A percentile compares a stretch with the other conserved stretches of the same genome.
Evolutionary conservation across 768 basidiomycete species (phyloP).

Genomic region (Kwoniella dejecticola): DNA sequence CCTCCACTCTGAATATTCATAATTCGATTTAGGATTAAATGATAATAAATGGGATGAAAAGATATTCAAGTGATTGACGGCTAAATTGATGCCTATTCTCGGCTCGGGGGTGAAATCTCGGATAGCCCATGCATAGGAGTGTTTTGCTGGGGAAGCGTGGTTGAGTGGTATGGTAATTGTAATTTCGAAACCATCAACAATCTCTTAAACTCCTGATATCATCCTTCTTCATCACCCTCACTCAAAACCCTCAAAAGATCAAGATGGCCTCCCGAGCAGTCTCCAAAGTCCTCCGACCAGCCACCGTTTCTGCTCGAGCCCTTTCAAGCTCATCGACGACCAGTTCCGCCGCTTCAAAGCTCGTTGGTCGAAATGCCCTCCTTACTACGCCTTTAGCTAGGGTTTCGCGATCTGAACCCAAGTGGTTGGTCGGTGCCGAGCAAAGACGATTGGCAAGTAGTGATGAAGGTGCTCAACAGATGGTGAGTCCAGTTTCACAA

Average conservation of each 20-base stretch:
- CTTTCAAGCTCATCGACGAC: slow-evolving; percentile 23
- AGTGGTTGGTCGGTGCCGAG: slow-evolving; percentile 38
- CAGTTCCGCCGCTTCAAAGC: slow-evolving; percentile 16
- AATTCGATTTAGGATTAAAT: slow-evolving; percentile 18
- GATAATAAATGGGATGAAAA: slow-evolving; percentile 5
- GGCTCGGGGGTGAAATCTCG: background rate
- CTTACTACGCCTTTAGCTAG: slow-evolving; percentile 43
- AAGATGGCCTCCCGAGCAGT: slow-evolving; percentile 45
- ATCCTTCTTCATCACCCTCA: too few species aligned
- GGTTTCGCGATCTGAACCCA: slow-evolving; percentile 42
- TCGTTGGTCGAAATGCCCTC: slow-evolving; percentile 44
- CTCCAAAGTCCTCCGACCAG: slow-evolving; percentile 25
- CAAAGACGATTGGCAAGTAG: slow-evolving; percentile 41
- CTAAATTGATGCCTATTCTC: background rate
- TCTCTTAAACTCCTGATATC: slow-evolving; percentile 1
- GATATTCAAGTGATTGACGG: slow-evolving; percentile 20
- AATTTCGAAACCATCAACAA: background rate
- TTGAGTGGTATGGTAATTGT: background rate
- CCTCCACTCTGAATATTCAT: background rate
- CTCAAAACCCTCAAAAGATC: too few species aligned
- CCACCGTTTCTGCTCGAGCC: slow-evolving; percentile 4
- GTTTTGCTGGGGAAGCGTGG: background rate
- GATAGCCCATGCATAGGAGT: too few species aligned
- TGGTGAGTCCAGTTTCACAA: slow-evolving; percentile 43
- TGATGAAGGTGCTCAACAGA: slow-evolving; percentile 44